A percentile compares a stretch with the other conserved stretches of the same genome.
phyloP scores from a whole-genome alignment of 176 grass and related monocot species.

The Musa schizocarpa region DNA sequence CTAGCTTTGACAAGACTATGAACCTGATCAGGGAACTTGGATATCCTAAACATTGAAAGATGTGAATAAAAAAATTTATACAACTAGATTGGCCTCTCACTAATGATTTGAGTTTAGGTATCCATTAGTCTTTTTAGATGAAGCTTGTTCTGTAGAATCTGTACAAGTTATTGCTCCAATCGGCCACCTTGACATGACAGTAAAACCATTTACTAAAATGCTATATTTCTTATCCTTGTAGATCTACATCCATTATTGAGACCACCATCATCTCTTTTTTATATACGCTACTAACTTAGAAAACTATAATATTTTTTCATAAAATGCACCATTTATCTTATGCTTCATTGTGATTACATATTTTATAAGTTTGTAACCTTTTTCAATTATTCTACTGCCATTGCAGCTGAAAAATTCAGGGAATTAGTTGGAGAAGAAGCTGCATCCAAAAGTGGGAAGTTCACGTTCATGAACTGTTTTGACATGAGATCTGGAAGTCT shows the following conservation, averaged over 20 bases:
- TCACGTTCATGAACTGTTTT: slow-evolving; percentile 95
- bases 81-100: background rate
- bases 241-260: background rate
- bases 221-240: background rate
- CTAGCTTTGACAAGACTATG: too few relatives aligned
- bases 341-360: background rate
- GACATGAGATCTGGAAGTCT: slow-evolving; percentile 84
- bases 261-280: background rate
- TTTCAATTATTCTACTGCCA: slow-evolving; percentile 8
- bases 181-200: background rate
- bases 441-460: slow-evolving; percentile 88
- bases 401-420: slow-evolving; percentile 90
- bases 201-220: background rate
- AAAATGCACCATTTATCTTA: background rate
- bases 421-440: slow-evolving; percentile 84
- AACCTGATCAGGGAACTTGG: too few relatives aligned
- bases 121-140: background rate
- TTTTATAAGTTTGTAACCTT: background rate
- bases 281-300: background rate
- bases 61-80: too few relatives aligned
- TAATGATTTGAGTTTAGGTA: background rate
- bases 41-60: too few relatives aligned
- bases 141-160: background rate
- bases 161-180: background rate
- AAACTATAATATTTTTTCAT: background rate